Base-by-base conservation (phyloP, 73 alveolate genomes). In the Symbiodinium pilosum region DNA sequence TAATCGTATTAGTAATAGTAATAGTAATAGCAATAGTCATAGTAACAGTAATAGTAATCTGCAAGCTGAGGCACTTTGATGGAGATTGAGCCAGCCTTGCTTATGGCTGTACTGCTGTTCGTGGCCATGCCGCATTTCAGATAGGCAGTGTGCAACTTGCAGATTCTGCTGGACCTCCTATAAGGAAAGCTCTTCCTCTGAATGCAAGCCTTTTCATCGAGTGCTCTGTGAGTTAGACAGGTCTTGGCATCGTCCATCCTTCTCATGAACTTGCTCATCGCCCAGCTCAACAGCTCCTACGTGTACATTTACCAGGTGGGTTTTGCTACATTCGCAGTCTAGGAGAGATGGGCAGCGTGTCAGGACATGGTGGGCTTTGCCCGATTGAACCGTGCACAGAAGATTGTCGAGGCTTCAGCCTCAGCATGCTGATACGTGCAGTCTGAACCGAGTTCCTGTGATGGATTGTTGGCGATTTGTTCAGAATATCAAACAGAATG, bases 361-460 rank as follows among this genome's bases (percentile, higher is more conserved):
- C 39, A 91, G 96, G 98, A 92, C 98, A 92, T 92, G 98, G 98
- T 92, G 32, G 98, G 98, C 41, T 92, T 92, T 34, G 98, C 98
- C 39, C 84, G 98, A 54, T 34, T 92, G 44, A 92, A 92, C 43
- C 98, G 98, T n/a, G 98, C 98, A 0, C 92, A 71, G 32, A 92
- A 75, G 42, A 92, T 92, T 42, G 98, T 92, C 68, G 96, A 91
- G 88, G 95, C 95, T 47, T 14, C 21, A 9, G 59, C 14, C 59
- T 47, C 59, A 47, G 59, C 6, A 47, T 6, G 59, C 14, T 47
- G 59, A 6, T 47, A 14, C 59, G 59, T 47, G 59, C 21, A 47
- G 21, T 14, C 6, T 47, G 59, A 47, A 47, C 21, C 59, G 21
- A 47, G n/a, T n/a, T n/a, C n/a, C n/a, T n/a, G n/a, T n/a, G n/a